Evolutionary conservation across 108 stramenopile genomes (phyloP), one percentile per base, ranked within the genome.

Genomic region (Aurantiochytrium sp.): DNA sequence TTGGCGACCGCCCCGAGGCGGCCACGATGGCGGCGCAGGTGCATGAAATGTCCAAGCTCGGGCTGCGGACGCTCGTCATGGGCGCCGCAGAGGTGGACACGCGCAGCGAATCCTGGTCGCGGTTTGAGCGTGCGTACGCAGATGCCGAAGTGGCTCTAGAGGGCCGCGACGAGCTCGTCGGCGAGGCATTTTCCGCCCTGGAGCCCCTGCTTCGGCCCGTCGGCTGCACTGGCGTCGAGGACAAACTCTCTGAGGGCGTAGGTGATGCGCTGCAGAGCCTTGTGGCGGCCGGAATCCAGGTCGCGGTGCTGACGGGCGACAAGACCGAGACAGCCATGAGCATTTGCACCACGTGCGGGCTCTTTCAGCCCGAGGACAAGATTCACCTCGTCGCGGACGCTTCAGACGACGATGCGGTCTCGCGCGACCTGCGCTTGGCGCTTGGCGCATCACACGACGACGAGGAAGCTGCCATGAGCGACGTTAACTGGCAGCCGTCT

Each of bases 211-310:
- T 99, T 50, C 93, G 93, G 65, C 94, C 97, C 69, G 94, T 98
- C 17, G 98, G 98, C n/a, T 96, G 96, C 52, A 98, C 98, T 12
- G 98, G 97, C 22, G 98, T 99, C 87, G 98, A 99, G 92, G 98
- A 99, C 88, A 96, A 95, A 91, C 92, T 99, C 8, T 97, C 98
- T 87, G 96, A 96, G 55, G 97, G 97, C 31, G 98, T 98, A 8
- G 96, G 96, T 4, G 91, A 95, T 54, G 95, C 97, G 30, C 97
- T 99, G 68, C 88, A 95, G 8, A 96, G 94, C 3, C 93, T 99
- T 5, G 95, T 89, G 69, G 93, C 93, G 68, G 98, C 98, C 37
- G 97, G 97, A 32, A 97, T 99, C 85, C 96, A 96, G 90, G 91
- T 98, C 12, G 98, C 97, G 97, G 97, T 99, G 30, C 94, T 99